phyloP scores from a whole-genome alignment of 768 basidiomycete genomes.

The Podaxis sp. region DNA sequence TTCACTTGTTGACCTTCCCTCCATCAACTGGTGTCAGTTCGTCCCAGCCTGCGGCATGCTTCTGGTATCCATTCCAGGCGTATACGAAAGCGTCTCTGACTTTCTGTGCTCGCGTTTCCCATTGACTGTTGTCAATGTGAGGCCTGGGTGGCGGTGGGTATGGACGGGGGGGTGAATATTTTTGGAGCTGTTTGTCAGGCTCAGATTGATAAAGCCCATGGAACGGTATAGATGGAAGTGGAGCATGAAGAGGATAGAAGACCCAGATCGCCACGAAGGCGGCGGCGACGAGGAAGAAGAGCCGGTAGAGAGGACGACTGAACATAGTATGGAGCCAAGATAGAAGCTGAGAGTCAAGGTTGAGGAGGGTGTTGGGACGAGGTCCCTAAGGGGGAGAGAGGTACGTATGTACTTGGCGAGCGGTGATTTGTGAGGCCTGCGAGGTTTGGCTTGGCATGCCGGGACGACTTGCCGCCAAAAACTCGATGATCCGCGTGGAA shows the following conservation, averaged over 20 bases:
- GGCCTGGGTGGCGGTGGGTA: slow-evolving; percentile 9
- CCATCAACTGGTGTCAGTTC: slow-evolving; percentile 58
- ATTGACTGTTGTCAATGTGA: slow-evolving; percentile 21
- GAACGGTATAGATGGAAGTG: not conserved
- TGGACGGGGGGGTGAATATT: slow-evolving; percentile 1
- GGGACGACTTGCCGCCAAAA: not conserved
- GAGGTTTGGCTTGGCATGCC: not conserved
- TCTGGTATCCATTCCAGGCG: slow-evolving; percentile 57
- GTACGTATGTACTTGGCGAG: not conserved
- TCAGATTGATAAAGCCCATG: not conserved
- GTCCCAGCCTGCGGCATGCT: slow-evolving; percentile 52
- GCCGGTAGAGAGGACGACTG: slow-evolving; percentile 10
- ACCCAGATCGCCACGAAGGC: slow-evolving; percentile 10
- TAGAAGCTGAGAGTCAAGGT: not conserved
- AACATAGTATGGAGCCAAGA: slow-evolving; percentile 3
- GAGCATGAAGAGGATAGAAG: slow-evolving; percentile 4
- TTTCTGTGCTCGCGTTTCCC: slow-evolving; percentile 50
- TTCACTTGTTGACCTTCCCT: slow-evolving; percentile 53
- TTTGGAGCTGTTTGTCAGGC: not conserved
- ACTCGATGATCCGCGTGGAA: not conserved
- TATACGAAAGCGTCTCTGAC: slow-evolving; percentile 62
- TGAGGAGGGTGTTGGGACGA: slow-evolving; percentile 7
- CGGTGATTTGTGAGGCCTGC: not conserved
- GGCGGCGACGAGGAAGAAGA: slow-evolving; percentile 1
- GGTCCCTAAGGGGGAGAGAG: not conserved